Evolutionary conservation across 1,284 basidiomycete genomes (phyloP), one percentile per base, ranked within the genome.

Genomic region (Bondarzewia mesenterica): DNA sequence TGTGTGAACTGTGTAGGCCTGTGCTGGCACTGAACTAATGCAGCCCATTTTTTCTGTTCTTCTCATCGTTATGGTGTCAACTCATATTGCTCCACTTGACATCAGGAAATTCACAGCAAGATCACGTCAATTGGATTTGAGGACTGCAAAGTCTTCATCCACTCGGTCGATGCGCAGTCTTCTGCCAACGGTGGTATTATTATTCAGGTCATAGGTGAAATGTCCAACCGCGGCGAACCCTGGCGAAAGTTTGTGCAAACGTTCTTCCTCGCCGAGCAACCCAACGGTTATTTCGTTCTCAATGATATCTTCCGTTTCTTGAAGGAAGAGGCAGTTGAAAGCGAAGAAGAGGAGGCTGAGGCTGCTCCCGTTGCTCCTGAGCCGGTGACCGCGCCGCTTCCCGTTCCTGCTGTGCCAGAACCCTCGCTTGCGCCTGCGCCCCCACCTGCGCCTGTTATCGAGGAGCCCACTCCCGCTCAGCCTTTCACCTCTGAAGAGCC

Each of bases 291-390:
- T 76, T 99, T 93, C 68, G 96, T 99, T 53, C 84, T 99, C 67
- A 99, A 99, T 71, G 96, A 99, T 72, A 98, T 99, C 72, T 99
- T 99, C 85, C 88, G 95, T 55, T 98, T 95, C 77, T 75, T 99
- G 56, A 96, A 96, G 74, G 94, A 98, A 70, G 94, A 97, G 60
- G 75, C 82, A 35, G 87, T 91, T 53, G 89, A 89, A 55, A 74
- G 76, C 38, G 90, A 89, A 49, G 87, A 89, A 47, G 71, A 71
- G 50, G 75, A 68, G 52, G 69, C 69, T 49, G 60, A 63, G 14
- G 67, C 57, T 35, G 51, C 48, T 32, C 55, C 57, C 25, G 63
- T 72, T 27, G 63, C 69, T 0, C 58, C 68, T 12, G 63, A 68
- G 25, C 64, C 73, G 36, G 63, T 69, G 1, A 58, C 67, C 6